These are phyloP conservation scores for Didymellaceae sp. DNA, from an alignment of 2,329 filamentous ascomycete genomes.

Conservation along the genomic window DNA sequence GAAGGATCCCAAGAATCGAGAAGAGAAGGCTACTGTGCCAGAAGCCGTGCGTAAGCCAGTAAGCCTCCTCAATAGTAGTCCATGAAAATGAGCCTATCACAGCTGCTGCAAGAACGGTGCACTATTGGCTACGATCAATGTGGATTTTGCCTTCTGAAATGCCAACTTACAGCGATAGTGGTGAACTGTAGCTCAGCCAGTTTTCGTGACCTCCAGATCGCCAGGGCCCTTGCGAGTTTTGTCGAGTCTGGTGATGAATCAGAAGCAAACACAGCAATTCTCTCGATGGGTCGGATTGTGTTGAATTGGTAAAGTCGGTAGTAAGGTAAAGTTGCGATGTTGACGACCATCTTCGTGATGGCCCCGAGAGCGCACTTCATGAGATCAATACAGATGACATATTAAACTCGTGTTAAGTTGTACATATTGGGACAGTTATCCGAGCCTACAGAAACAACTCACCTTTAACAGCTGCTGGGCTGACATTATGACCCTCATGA, in stretches of 20 bases:
- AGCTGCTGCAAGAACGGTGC: slow-evolving; percentile 20
- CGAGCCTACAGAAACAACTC: too few relatives aligned
- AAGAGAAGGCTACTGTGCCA: slow-evolving; percentile 22
- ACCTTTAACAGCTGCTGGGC: too few relatives aligned
- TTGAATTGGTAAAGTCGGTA: slow-evolving; percentile 25
- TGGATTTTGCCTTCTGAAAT: too few relatives aligned
- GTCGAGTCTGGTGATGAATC: not conserved
- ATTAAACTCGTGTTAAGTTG: too few relatives aligned
- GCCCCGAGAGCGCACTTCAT: not conserved
- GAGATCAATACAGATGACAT: too few relatives aligned
- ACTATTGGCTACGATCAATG: too few relatives aligned
- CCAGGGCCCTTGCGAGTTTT: not conserved
- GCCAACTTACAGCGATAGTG: slow-evolving; percentile 17
- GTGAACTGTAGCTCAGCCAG: slow-evolving; percentile 22
- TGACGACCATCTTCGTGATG: not conserved
- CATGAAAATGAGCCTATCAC: slow-evolving; percentile 24
- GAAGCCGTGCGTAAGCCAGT: slow-evolving; percentile 22
- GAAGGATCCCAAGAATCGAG: slow-evolving; percentile 18
- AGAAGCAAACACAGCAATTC: slow-evolving; percentile 12
- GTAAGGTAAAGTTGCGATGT: slow-evolving; percentile 25
- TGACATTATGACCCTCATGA: too few relatives aligned
- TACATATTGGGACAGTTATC: too few relatives aligned
- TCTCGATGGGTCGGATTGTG: slow-evolving; percentile 12
- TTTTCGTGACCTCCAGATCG: slow-evolving; percentile 18
- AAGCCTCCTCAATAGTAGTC: slow-evolving; percentile 18